These are phyloP conservation scores for Leishmania tarentolae DNA, from an alignment of 208 protist genomes.

Conservation along the genomic window DNA sequence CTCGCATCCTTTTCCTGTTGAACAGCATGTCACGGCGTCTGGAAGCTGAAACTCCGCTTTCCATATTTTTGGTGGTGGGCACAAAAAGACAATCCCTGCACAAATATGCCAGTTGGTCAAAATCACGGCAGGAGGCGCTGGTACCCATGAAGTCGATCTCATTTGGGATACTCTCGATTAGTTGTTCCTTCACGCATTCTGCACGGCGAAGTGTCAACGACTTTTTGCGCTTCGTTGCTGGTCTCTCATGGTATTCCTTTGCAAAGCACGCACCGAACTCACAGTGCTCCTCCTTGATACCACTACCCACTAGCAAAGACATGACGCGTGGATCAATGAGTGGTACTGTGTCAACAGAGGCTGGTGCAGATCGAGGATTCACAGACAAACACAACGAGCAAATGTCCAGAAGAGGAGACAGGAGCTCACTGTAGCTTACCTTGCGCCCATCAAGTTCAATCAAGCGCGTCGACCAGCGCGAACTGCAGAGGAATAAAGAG, in stretches of 20 bases:
- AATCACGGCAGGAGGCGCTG: conserved; percentile 71
- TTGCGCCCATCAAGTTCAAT: conserved; percentile 31
- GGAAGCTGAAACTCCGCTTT: conserved; percentile 7
- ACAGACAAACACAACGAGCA: conserved; percentile 54
- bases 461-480: conserved; percentile 49
- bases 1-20: conserved; percentile 45
- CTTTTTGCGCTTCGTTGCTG: conserved; percentile 3
- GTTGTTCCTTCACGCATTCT: conserved; percentile 25
- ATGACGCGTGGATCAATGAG: conserved; percentile 53
- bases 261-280: not conserved
- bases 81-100: conserved; percentile 59
- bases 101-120: conserved; percentile 69
- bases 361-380: conserved; percentile 33
- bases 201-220: conserved; percentile 30
- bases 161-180: conserved; percentile 52
- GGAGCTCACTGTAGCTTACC: conserved; percentile 43
- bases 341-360: conserved; percentile 57
- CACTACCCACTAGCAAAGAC: conserved; percentile 10
- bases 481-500: conserved; percentile 45
- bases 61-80: conserved; percentile 12
- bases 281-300: not conserved
- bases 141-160: conserved; percentile 62
- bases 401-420: conserved; percentile 55
- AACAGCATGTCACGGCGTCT: conserved; percentile 46
- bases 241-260: not conserved